These are phyloP conservation scores for Graphiopsis chlorocephala DNA, from an alignment of 2,329 filamentous ascomycete species.

Conservation along the genomic window DNA sequence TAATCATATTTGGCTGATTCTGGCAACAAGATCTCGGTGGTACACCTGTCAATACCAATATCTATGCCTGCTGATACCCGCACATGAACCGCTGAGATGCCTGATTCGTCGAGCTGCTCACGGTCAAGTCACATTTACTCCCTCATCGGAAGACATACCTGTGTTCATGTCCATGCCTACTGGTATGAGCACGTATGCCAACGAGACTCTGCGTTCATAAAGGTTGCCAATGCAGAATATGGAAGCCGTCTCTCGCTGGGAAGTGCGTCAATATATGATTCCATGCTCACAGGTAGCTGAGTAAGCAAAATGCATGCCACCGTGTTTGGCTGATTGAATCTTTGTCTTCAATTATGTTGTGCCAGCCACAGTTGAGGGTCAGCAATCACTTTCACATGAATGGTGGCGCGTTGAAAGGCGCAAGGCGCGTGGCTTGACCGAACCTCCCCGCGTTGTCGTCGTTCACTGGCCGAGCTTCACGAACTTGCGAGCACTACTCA, in stretches of 20 bases:
- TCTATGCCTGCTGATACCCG: neutral
- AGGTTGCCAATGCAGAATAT: too few relatives aligned
- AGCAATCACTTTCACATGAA: neutral
- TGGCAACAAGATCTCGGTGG: neutral
- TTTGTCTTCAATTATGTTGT: neutral
- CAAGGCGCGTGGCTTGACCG: slow-evolving; percentile 1
- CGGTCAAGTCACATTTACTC: neutral
- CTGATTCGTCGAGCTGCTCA: neutral
- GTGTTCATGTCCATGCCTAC: neutral
- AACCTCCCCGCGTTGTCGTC: neutral
- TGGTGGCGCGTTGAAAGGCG: neutral
- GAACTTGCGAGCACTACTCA: neutral
- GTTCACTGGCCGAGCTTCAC: slow-evolving; percentile 4
- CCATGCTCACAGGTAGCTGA: neutral
- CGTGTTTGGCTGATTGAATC: neutral
- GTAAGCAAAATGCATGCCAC: neutral
- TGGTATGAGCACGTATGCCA: neutral
- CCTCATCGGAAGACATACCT: neutral
- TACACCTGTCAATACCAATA: neutral
- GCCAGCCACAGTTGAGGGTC: neutral
- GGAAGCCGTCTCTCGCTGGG: too few relatives aligned
- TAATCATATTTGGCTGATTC: neutral
- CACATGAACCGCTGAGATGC: neutral
- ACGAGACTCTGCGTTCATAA: too few relatives aligned
- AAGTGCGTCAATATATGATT: too few relatives aligned